phyloP scores from a whole-genome alignment of 2,329 filamentous ascomycete genomes.

The Pyrenochaeta sp. region DNA sequence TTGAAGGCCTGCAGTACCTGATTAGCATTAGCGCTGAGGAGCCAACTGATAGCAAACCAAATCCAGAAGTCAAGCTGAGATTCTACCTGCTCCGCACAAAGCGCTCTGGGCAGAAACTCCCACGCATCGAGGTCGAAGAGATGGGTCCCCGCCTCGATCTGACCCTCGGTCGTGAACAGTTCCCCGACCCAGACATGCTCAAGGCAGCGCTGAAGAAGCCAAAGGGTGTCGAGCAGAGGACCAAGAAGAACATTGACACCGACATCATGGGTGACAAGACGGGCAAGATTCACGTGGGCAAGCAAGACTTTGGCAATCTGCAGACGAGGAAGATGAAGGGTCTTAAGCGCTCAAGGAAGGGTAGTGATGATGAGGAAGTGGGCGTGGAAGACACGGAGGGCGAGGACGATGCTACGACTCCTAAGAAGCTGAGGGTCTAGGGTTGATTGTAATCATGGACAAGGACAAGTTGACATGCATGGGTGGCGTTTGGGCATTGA shows the following conservation, averaged over 20 bases:
- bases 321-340: conserved; percentile 99
- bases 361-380: conserved; percentile 43
- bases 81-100: conserved; percentile 88
- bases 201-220: conserved; percentile 92
- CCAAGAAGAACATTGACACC: conserved; percentile 96
- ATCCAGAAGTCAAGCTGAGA: conserved; percentile 68
- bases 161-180: conserved; percentile 79
- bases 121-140: conserved; percentile 91
- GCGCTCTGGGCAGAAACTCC: conserved; percentile 85
- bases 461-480: conserved; percentile 24
- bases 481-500: conserved; percentile 39
- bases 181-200: conserved; percentile 79
- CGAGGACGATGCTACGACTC: conserved; percentile 33
- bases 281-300: conserved; percentile 88
- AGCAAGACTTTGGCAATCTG: conserved; percentile 84
- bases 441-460: neutral
- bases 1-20: conserved; percentile 92
- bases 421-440: conserved; percentile 38
- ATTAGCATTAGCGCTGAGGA: conserved; percentile 79
- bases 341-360: conserved; percentile 77
- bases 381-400: conserved; percentile 30
- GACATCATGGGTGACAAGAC: conserved; percentile 96
- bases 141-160: conserved; percentile 96
- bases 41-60: conserved; percentile 53
- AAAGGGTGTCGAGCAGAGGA: conserved; percentile 75